Conservation (phyloP, 306 rosid species). For the Rubus idaeus region DNA sequence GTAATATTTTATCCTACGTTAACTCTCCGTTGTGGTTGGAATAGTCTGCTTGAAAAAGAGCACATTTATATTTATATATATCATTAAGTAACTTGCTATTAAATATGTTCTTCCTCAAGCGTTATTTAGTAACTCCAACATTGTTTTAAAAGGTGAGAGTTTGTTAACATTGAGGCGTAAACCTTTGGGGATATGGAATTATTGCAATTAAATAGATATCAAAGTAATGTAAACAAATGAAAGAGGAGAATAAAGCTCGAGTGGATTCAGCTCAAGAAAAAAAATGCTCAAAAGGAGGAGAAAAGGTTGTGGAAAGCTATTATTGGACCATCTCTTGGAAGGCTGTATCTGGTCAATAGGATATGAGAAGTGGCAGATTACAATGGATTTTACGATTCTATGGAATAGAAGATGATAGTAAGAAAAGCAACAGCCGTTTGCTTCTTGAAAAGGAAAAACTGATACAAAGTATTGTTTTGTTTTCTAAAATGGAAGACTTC, state of each 20-base stretch:
- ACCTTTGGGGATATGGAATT: not conserved
- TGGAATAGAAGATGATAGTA: too few relatives aligned
- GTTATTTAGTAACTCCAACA: not conserved
- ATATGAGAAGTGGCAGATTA: not conserved
- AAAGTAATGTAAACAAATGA: not conserved
- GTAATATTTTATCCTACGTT: conserved; percentile 33
- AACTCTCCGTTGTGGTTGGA: not conserved
- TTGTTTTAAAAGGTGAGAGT: not conserved
- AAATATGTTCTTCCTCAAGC: not conserved
- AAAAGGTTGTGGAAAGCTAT: not conserved
- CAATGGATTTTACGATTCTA: not conserved
- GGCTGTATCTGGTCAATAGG: not conserved
- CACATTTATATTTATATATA: not conserved
- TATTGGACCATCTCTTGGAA: not conserved
- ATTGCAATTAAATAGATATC: not conserved
- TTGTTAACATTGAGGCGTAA: not conserved
- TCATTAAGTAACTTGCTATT: not conserved
- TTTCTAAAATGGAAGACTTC: too few relatives aligned
- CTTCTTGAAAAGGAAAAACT: not conserved
- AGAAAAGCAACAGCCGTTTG: too few relatives aligned
- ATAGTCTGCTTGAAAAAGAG: not conserved
- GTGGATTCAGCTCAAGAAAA: not conserved
- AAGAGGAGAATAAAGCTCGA: not conserved
- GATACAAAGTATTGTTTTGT: not conserved
- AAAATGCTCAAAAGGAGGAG: not conserved